Evolutionary conservation across 768 basidiomycete species (phyloP).

Genomic region (Psilocybe cubensis): DNA sequence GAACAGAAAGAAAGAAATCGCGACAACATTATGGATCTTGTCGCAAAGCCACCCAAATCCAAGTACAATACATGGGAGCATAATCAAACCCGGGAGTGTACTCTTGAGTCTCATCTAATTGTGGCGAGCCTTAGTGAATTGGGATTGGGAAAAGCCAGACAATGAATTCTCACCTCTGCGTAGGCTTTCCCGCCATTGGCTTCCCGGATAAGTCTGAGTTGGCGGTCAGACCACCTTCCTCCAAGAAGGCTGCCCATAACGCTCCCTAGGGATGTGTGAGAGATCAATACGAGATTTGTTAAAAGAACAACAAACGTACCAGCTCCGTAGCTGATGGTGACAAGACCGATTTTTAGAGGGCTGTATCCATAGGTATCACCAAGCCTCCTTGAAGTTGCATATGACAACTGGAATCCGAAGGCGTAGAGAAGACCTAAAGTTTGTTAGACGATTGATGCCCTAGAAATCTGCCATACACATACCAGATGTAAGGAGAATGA

Average conservation of each 20-base stretch:
- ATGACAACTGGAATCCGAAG: slow-evolving; percentile 70
- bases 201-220: slow-evolving; percentile 38
- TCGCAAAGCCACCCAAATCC: slow-evolving; percentile 80
- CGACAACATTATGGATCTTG: slow-evolving; percentile 64
- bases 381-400: slow-evolving; percentile 77
- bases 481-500: slow-evolving; percentile 71
- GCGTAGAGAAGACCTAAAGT: slow-evolving; percentile 68
- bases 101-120: slow-evolving; percentile 73
- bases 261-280: slow-evolving; percentile 30
- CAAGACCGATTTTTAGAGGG: slow-evolving; percentile 73
- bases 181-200: slow-evolving; percentile 45
- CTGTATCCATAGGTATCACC: slow-evolving; percentile 63
- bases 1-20: slow-evolving; percentile 74
- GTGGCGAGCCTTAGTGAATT: not conserved
- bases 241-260: slow-evolving; percentile 46
- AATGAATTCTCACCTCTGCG: slow-evolving; percentile 62
- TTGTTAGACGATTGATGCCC: not conserved
- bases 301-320: slow-evolving; percentile 40
- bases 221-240: slow-evolving; percentile 48
- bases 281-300: not conserved
- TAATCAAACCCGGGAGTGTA: slow-evolving; percentile 56
- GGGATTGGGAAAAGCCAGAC: too few relatives aligned
- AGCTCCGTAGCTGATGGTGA: slow-evolving; percentile 74
- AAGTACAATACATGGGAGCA: slow-evolving; percentile 63
- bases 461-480: slow-evolving; percentile 17